Percentiles rank a stretch among this genome's conserved stretches.
Evolutionary conservation across 108 stramenopile species (phyloP).

Genomic region (Nitzschia sp.): DNA sequence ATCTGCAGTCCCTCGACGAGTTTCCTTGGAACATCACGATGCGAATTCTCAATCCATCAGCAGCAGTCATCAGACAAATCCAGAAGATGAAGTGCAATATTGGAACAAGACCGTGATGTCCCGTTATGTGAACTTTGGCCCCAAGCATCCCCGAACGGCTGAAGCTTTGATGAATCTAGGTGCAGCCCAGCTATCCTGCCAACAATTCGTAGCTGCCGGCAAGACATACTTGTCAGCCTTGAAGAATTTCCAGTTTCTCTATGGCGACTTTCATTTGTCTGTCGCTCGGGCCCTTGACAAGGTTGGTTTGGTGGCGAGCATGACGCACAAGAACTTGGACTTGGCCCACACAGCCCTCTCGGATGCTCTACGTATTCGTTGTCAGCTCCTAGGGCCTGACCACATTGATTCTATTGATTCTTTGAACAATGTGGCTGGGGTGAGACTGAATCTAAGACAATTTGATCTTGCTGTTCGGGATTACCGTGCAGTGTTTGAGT

Average conservation of each 20-base stretch:
- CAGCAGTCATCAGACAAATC: no score
- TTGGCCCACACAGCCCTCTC: constrained; percentile 18
- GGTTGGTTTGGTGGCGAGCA: constrained; percentile 18
- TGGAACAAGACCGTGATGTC: constrained; percentile 4
- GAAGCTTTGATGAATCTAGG: constrained; percentile 28
- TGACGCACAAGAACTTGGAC: constrained; percentile 14
- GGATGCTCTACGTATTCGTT: constrained; percentile 25
- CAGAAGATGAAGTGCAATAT: constrained; percentile 2
- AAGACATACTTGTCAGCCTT: constrained; percentile 16
- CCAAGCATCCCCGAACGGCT: constrained; percentile 14
- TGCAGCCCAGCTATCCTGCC: constrained; percentile 4
- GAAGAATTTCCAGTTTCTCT: constrained; percentile 8
- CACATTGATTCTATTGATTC: constrained; percentile 39
- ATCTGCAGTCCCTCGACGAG: background rate
- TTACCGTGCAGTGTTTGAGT: constrained; percentile 23
- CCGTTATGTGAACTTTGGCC: background rate
- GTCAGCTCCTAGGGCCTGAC: constrained; percentile 18
- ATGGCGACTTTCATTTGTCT: constrained; percentile 15
- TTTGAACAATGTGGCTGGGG: constrained; percentile 36
- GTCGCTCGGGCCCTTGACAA: constrained; percentile 32
- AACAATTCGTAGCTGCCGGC: constrained; percentile 8
- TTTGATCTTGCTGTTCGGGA: constrained; percentile 4
- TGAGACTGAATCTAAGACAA: constrained; percentile 15
- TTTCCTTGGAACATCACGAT: no score
- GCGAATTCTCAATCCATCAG: no score